Conservation (phyloP, 257 asterid species). For the Craterostigma plantagineum region DNA sequence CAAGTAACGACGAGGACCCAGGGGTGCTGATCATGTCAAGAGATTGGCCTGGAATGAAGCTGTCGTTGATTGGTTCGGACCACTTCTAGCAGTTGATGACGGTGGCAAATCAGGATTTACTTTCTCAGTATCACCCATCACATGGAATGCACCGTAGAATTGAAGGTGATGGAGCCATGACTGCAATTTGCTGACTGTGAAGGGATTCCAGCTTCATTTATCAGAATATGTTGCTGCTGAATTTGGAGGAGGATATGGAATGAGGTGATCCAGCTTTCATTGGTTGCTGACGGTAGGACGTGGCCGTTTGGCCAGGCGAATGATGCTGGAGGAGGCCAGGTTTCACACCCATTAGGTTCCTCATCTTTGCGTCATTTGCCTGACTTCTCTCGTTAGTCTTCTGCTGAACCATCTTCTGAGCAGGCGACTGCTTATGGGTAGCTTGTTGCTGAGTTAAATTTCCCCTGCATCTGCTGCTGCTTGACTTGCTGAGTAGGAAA, state of each 20-base stretch:
- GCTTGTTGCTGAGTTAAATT: constrained; percentile 45
- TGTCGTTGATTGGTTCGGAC: constrained; percentile 32
- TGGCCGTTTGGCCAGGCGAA: constrained; percentile 43
- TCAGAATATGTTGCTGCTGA: constrained; percentile 54
- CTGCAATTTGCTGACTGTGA: constrained; percentile 75
- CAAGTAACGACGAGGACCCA: constrained; percentile 92
- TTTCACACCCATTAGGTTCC: constrained; percentile 66
- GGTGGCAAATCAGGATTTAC: constrained; percentile 38
- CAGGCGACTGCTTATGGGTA: constrained; percentile 24
- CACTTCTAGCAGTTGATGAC: constrained; percentile 44
- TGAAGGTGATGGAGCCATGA: constrained; percentile 73
- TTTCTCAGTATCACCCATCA: constrained; percentile 87
- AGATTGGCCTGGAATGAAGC: constrained; percentile 57
- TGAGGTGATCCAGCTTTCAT: constrained; percentile 43
- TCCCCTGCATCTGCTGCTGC: constrained; percentile 45
- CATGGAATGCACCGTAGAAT: constrained; percentile 78
- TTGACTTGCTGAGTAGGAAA: constrained; percentile 47
- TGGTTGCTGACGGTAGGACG: constrained; percentile 53
- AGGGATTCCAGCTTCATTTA: constrained; percentile 61
- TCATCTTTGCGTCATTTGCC: constrained; percentile 53
- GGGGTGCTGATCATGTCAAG: constrained; percentile 79
- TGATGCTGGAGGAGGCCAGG: constrained; percentile 55
- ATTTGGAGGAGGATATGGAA: constrained; percentile 73
- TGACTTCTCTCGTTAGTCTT: constrained; percentile 61
- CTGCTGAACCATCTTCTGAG: constrained; percentile 28